These are phyloP conservation scores for Hebeloma cylindrosporum DNA, from an alignment of 768 basidiomycete genomes.

Conservation along the genomic window DNA sequence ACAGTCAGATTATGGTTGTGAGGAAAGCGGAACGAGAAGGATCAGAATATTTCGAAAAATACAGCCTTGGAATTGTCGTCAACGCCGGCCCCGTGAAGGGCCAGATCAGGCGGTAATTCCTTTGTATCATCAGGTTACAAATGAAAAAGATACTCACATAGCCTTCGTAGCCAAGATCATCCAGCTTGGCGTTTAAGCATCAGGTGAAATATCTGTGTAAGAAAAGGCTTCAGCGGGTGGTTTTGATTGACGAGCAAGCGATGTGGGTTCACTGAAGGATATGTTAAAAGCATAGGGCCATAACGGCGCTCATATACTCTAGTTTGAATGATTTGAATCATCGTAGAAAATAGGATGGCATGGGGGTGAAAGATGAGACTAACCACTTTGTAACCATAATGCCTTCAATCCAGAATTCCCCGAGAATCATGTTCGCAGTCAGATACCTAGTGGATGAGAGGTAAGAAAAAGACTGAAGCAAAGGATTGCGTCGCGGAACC, in stretches of 20 bases:
- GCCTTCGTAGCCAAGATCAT: background rate
- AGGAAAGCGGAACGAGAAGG: slow-evolving; percentile 9
- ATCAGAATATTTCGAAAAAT: slow-evolving; percentile 60
- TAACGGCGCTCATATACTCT: slow-evolving; percentile 82
- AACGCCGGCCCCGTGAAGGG: slow-evolving; percentile 39
- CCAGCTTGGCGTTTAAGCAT: slow-evolving; percentile 6
- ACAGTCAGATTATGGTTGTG: too few species aligned
- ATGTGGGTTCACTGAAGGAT: slow-evolving; percentile 56
- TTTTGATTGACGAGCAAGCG: background rate
- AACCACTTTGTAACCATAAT: slow-evolving; percentile 6
- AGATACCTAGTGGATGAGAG: background rate
- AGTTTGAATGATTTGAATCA: slow-evolving; percentile 79
- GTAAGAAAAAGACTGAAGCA: background rate
- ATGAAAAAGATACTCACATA: slow-evolving; percentile 35
- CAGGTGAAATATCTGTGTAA: background rate
- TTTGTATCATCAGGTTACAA: slow-evolving; percentile 55
- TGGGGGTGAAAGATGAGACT: slow-evolving; percentile 1
- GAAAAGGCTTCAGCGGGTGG: slow-evolving; percentile 15
- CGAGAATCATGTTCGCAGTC: background rate
- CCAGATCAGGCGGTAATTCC: slow-evolving; percentile 86
- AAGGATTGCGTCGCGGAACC: slow-evolving; percentile 28
- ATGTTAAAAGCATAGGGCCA: slow-evolving; percentile 68
- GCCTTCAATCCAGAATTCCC: background rate
- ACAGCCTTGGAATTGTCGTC: slow-evolving; percentile 86
- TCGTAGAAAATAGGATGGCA: slow-evolving; percentile 30